A percentile compares a stretch with the other conserved stretches of the same genome.
Conservation (phyloP, 768 basidiomycete species). For the Pleurotus giganteus region DNA sequence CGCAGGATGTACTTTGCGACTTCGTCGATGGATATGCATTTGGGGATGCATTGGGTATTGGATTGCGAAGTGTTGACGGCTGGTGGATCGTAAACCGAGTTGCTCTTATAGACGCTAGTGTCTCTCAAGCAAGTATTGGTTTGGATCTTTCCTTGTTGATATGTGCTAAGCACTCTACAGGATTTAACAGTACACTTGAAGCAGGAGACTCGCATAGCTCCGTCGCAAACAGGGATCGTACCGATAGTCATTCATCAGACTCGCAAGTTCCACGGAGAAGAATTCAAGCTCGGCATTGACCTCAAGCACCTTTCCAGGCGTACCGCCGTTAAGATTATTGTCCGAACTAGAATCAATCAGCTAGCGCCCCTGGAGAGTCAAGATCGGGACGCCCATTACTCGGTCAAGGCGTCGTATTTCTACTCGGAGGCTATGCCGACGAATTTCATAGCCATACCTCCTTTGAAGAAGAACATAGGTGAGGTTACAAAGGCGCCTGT, state of each 20-base stretch:
- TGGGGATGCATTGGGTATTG: conserved; percentile 68
- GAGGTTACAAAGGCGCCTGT: conserved; percentile 43
- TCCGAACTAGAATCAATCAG: conserved; percentile 46
- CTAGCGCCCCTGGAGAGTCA: conserved; percentile 34
- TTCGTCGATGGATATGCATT: conserved; percentile 76
- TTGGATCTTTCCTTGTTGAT: conserved; percentile 13
- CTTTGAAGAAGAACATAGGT: conserved; percentile 31
- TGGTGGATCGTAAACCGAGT: conserved; percentile 53
- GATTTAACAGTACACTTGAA: conserved; percentile 27
- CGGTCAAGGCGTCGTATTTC: conserved; percentile 60
- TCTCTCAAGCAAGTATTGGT: conserved; percentile 9
- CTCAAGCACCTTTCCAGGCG: conserved; percentile 35
- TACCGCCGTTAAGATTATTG: conserved; percentile 23
- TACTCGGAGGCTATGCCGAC: conserved; percentile 54
- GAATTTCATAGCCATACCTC: conserved; percentile 57
- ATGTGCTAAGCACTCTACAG: conserved; percentile 17
- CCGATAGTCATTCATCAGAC: conserved; percentile 49
- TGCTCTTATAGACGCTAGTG: conserved; percentile 7
- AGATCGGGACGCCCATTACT: conserved; percentile 21
- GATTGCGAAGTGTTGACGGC: conserved; percentile 46
- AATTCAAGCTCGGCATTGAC: conserved; percentile 32
- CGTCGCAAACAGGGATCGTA: conserved; percentile 61
- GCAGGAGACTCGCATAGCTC: conserved; percentile 41
- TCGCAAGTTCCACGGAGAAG: conserved; percentile 27
- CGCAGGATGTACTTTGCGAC: conserved; percentile 60